Percentiles rank a stretch among this genome's conserved stretches.
phyloP scores from a whole-genome alignment of 2,329 filamentous ascomycete genomes.

The Chaetomiaceae sp. region DNA sequence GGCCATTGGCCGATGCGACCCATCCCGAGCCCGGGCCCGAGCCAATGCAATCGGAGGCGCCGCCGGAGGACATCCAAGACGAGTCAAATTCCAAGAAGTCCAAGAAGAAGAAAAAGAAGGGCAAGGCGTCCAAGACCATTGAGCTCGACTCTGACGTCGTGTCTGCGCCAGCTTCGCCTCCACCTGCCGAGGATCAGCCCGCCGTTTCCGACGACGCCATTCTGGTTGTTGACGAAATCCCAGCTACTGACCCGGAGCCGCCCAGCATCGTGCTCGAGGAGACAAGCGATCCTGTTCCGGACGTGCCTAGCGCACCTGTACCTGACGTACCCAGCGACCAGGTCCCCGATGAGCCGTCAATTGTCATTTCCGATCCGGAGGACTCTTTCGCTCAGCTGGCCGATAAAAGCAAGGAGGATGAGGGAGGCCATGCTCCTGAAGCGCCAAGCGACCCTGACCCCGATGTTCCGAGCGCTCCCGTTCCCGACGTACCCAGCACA shows the following conservation, averaged over 20 bases:
- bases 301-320: neutral
- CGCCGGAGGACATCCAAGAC: slow-evolving; percentile 5
- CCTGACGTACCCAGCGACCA: neutral
- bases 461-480: neutral
- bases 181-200: neutral
- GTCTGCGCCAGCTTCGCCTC: neutral
- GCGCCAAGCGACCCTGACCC: neutral
- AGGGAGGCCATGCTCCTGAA: neutral
- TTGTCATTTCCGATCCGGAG: too few species aligned
- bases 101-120: slow-evolving; percentile 31
- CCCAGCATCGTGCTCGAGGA: neutral
- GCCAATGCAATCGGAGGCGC: neutral
- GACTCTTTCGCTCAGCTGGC: too few species aligned
- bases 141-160: slow-evolving; percentile 6
- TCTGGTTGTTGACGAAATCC: neutral
- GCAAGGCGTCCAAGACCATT: slow-evolving; percentile 16
- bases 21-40: slow-evolving; percentile 1
- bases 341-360: neutral
- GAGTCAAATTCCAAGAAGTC: slow-evolving; percentile 18
- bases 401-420: too few species aligned
- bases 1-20: neutral
- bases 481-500: neutral
- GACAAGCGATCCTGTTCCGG: neutral
- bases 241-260: neutral
- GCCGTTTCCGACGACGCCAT: neutral